phyloP scores from a whole-genome alignment of 179 eudicot genomes.

The Vitellaria paradoxa region DNA sequence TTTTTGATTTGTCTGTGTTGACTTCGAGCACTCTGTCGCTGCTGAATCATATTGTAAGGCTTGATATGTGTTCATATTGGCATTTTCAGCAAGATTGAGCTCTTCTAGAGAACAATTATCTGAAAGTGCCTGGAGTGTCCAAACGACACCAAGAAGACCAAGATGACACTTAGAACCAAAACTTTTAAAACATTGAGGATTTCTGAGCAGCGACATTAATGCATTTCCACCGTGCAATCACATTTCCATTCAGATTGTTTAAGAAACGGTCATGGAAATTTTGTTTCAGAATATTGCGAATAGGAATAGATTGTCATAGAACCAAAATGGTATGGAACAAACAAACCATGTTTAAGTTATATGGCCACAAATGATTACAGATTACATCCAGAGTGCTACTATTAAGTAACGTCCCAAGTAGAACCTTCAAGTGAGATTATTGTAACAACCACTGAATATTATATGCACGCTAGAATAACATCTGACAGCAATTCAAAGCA shows the following conservation, averaged over 20 bases:
- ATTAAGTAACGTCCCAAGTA: too few relatives aligned
- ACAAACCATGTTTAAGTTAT: too few relatives aligned
- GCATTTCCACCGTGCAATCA: slow-evolving; percentile 57
- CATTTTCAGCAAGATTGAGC: slow-evolving; percentile 73
- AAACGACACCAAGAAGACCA: slow-evolving; percentile 52
- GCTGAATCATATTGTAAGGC: slow-evolving; percentile 17
- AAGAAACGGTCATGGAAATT: background rate
- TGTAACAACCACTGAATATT: too few relatives aligned
- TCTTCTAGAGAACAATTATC: slow-evolving; percentile 65
- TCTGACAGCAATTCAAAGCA: background rate
- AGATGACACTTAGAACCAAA: slow-evolving; percentile 64
- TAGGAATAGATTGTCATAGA: background rate
- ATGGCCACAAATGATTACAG: too few relatives aligned
- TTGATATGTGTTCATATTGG: slow-evolving; percentile 27
- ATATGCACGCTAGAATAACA: too few relatives aligned
- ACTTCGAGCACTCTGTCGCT: slow-evolving; percentile 9
- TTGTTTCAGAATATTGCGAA: background rate
- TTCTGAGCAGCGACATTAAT: slow-evolving; percentile 52
- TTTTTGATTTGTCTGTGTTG: slow-evolving; percentile 15
- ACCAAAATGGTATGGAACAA: background rate
- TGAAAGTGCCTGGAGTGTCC: slow-evolving; percentile 55
- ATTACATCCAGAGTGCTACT: too few relatives aligned
- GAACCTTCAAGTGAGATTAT: too few relatives aligned
- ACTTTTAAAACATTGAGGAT: slow-evolving; percentile 57
- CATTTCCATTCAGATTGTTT: background rate